A percentile compares a stretch with the other conserved stretches of the same genome.
Conservation (phyloP, 2,329 filamentous ascomycete genomes). For the Westerdykella sp. region DNA sequence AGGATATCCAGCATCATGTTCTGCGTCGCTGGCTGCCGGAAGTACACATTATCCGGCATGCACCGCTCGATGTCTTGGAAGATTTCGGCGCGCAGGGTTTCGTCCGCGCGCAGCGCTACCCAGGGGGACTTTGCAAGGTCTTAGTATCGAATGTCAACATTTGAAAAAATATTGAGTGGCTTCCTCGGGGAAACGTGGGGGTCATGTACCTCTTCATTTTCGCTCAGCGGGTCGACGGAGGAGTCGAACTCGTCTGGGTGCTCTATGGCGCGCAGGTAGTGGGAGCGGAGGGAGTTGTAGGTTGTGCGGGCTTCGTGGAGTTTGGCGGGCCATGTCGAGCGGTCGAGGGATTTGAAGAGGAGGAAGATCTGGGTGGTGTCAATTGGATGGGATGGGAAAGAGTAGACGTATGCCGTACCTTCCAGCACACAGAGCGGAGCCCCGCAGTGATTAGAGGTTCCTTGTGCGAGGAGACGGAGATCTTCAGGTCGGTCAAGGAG, state of each 20-base stretch:
- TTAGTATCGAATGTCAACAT: constrained; percentile 43
- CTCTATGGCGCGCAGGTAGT: constrained; percentile 75
- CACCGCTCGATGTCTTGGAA: constrained; percentile 87
- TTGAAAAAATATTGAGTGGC: constrained; percentile 17
- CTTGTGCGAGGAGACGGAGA: constrained; percentile 32
- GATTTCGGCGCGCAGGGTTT: constrained; percentile 79
- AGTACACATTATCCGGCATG: constrained; percentile 85
- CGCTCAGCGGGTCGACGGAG: constrained; percentile 74
- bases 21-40: constrained; percentile 73
- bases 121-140: constrained; percentile 71
- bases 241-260: constrained; percentile 75
- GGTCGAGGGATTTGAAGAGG: constrained; percentile 62
- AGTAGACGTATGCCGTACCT: constrained; percentile 47
- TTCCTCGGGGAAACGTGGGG: constrained; percentile 9
- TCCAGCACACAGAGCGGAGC: constrained; percentile 86
- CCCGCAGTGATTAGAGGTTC: constrained; percentile 50
- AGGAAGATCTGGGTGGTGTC: constrained; percentile 61
- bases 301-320: constrained; percentile 63
- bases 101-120: constrained; percentile 79
- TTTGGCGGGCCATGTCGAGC: constrained; percentile 61
- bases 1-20: constrained; percentile 78
- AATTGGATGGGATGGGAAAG: constrained; percentile 1
- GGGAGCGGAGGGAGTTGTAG: constrained; percentile 66
- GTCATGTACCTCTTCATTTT: constrained; percentile 60
- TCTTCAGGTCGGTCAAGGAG: constrained; percentile 34